Evolutionary conservation across 1,139 yeast genomes (phyloP), one percentile per base, ranked within the genome.

Genomic region (Blastobotrys aristatus): DNA sequence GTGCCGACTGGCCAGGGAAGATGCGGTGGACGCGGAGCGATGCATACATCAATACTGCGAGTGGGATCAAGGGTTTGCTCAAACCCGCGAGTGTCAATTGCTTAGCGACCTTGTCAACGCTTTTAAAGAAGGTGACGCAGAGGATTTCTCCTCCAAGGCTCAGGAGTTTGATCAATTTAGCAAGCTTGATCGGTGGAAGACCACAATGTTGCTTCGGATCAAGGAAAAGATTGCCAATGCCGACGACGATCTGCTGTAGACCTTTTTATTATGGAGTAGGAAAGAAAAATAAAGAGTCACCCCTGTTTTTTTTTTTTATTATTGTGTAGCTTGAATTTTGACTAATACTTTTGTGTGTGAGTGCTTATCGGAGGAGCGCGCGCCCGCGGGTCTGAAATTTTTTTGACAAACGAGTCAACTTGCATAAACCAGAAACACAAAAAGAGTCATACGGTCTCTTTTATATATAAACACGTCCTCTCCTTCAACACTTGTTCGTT

Each of bases 161-260:
- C 85, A 76, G 64, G 95, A 86, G 55, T 92, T 70, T 61, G 98
- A 92, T 66, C 95, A 87, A 66, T 89, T 86, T 66, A 75, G 83
- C 57, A 88, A 89, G 67, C 79, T 92, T 50, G 98, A 94, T 66
- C 87, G 84, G 60, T 84, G 95, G 82, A 89, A 87, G 72, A 87
- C 96, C n/a, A 81, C 86, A 33, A 73, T 92, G 49, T 74, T 94
- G 57, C 76, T 90, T 61, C 84, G 84, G 68, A 81, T 92, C 59
- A 92, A 92, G 73, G 84, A 78, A 56, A 69, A 77, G 6, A 83
- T 87, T 46, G 79, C 79, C 41, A 83, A 80, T 51, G 84, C 82
- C 43, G 95, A 85, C 49, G 95, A 87, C 49, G 82, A 79, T 53
- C 47, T 62, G 45, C 52, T 60, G 57, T 60, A 60, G 42, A 16